phyloP scores from a whole-genome alignment of 305 asterid genomes.

The Fraxinus xanthoxyloides region DNA sequence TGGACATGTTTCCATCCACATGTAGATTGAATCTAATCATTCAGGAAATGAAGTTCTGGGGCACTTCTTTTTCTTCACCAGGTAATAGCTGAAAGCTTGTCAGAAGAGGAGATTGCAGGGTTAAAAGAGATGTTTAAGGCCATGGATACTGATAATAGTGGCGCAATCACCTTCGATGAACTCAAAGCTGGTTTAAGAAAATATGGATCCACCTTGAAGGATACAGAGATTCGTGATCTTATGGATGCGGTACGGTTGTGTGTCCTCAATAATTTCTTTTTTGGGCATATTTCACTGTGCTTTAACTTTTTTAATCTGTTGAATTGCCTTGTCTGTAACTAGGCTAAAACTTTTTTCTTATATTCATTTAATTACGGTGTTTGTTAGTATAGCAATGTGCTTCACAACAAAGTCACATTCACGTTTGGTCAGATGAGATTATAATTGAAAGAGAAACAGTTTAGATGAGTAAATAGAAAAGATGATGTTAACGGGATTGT shows the following conservation, averaged over 20 bases:
- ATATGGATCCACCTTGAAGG: slow-evolving; percentile 94
- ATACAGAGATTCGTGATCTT: slow-evolving; percentile 88
- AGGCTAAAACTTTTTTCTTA: not conserved
- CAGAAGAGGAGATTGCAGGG: slow-evolving; percentile 98
- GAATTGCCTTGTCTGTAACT: not conserved
- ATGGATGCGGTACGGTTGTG: slow-evolving; percentile 81
- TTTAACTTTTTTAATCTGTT: not conserved
- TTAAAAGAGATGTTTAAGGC: slow-evolving; percentile 89
- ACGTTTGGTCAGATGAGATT: not conserved
- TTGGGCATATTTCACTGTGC: slow-evolving; percentile 13
- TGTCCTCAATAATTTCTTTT: slow-evolving; percentile 17
- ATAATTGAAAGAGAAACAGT: not conserved
- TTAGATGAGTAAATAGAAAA: not conserved
- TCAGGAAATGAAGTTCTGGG: slow-evolving; percentile 4
- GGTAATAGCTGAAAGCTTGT: slow-evolving; percentile 97
- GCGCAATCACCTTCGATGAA: slow-evolving; percentile 93
- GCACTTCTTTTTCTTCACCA: slow-evolving; percentile 34
- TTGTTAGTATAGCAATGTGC: not conserved
- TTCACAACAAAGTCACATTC: not conserved
- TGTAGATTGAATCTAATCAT: not conserved
- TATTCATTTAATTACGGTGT: not conserved
- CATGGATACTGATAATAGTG: slow-evolving; percentile 91
- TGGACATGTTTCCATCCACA: not conserved
- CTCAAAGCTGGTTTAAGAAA: slow-evolving; percentile 91
- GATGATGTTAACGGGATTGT: not conserved